Conservation (phyloP, 352 stramenopile species). For the Globisporangium cylindrosporum region DNA sequence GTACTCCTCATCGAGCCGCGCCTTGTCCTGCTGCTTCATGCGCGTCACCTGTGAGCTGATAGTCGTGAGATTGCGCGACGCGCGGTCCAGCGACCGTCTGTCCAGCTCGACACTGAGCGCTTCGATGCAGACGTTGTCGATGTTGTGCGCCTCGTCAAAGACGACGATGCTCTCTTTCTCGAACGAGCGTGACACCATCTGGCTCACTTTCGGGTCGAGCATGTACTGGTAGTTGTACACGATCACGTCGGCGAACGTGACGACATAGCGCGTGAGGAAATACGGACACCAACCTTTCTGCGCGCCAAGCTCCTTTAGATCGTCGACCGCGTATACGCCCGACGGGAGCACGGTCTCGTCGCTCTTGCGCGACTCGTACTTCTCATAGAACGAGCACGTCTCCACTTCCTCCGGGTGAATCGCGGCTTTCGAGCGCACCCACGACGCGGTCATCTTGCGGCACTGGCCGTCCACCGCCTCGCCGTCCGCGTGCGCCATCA, state of each 20-base stretch:
- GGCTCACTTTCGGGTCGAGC: constrained; percentile 96
- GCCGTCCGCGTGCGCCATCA: constrained; percentile 95
- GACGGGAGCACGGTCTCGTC: constrained; percentile 90
- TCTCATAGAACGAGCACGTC: constrained; percentile 89
- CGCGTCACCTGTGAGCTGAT: constrained; percentile 75
- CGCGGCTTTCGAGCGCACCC: constrained; percentile 89
- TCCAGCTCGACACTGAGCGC: constrained; percentile 96
- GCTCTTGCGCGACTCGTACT: constrained; percentile 84
- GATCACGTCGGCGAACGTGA: constrained; percentile 97
- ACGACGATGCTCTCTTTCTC: constrained; percentile 93
- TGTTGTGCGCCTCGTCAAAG: constrained; percentile 99
- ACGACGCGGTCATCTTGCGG: constrained; percentile 96
- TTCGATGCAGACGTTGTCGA: constrained; percentile 99
- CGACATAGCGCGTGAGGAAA: constrained; percentile 96
- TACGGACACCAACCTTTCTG: constrained; percentile 97
- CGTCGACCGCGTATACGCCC: constrained; percentile 96
- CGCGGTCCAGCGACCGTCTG: constrained; percentile 87
- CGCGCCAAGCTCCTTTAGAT: constrained; percentile 93
- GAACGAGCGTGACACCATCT: constrained; percentile 91
- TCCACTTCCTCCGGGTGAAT: constrained; percentile 41
- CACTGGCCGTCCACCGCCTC: constrained; percentile 97
- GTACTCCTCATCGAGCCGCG: constrained; percentile 94
- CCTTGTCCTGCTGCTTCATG: constrained; percentile 91
- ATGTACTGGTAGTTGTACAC: constrained; percentile 99
- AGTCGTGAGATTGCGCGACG: constrained; percentile 87